A percentile compares a stretch with the other conserved stretches of the same genome.
Evolutionary conservation across 768 basidiomycete genomes (phyloP).

Genomic region (Kwoniella mangroviensis): DNA sequence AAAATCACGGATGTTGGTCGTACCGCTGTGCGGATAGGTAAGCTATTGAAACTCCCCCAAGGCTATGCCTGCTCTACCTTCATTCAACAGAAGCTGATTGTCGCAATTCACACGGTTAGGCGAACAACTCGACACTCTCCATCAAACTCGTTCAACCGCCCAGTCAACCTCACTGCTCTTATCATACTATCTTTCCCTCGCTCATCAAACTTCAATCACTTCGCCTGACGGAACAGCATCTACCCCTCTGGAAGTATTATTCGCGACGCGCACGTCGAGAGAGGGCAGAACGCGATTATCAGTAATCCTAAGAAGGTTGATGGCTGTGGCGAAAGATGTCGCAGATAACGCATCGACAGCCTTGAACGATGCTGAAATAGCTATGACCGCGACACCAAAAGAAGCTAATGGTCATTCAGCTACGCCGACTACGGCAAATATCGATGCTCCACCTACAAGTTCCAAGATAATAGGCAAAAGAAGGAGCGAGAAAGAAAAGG

Average conservation of each 20-base stretch:
- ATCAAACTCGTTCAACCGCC: conserved; percentile 86
- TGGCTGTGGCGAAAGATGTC: conserved; percentile 88
- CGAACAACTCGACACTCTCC: conserved; percentile 93
- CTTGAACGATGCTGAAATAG: conserved; percentile 37
- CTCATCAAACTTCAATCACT: conserved; percentile 52
- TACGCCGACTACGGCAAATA: neutral
- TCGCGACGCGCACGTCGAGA: conserved; percentile 65
- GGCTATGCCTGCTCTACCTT: too few species aligned
- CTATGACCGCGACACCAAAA: conserved; percentile 26
- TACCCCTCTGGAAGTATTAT: conserved; percentile 71
- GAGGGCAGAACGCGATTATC: conserved; percentile 88
- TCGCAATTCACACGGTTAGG: conserved; percentile 62
- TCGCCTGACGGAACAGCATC: conserved; percentile 64
- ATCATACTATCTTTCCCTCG: conserved; percentile 90
- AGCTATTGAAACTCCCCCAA: conserved; percentile 29
- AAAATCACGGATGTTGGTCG: conserved; percentile 91
- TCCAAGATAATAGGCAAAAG: conserved; percentile 71
- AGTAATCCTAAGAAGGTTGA: conserved; percentile 79
- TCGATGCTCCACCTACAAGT: conserved; percentile 8
- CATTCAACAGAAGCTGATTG: neutral
- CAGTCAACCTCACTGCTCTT: conserved; percentile 93
- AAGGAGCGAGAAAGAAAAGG: conserved; percentile 74
- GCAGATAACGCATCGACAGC: conserved; percentile 61
- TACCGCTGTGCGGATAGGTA: conserved; percentile 91
- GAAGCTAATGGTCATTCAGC: conserved; percentile 16